phyloP scores from a whole-genome alignment of 1,284 basidiomycete species.

The Coriolopsis trogii region DNA sequence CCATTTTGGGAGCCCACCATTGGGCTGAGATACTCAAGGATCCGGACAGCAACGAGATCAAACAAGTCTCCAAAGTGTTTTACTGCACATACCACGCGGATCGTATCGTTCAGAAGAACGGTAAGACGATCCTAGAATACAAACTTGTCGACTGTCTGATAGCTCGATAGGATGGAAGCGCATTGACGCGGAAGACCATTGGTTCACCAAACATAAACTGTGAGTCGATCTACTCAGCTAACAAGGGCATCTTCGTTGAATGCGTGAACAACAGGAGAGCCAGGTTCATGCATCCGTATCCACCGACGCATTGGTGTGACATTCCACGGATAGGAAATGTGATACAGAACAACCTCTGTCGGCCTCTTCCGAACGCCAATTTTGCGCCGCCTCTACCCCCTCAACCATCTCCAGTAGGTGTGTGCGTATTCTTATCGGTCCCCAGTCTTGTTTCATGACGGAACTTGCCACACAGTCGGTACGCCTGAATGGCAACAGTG shows the following conservation, averaged over 20 bases:
- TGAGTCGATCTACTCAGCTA: no score
- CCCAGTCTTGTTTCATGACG: no score
- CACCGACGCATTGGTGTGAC: slow-evolving; percentile 53
- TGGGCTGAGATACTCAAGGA: slow-evolving; percentile 59
- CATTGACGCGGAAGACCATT: slow-evolving; percentile 51
- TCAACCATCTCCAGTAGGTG: slow-evolving; percentile 12
- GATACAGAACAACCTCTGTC: slow-evolving; percentile 59
- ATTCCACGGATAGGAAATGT: slow-evolving; percentile 50
- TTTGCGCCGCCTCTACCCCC: slow-evolving; percentile 16
- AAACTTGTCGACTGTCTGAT: neutral
- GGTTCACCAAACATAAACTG: slow-evolving; percentile 45
- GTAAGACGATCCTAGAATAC: slow-evolving; percentile 27
- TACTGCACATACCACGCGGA: slow-evolving; percentile 52
- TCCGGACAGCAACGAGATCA: slow-evolving; percentile 47
- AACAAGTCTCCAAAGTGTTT: slow-evolving; percentile 50
- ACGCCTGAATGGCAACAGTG: slow-evolving; percentile 16
- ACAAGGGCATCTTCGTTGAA: no score
- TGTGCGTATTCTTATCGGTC: neutral
- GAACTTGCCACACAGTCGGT: slow-evolving; percentile 3
- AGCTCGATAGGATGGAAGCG: slow-evolving; percentile 62
- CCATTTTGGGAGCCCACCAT: slow-evolving; percentile 63
- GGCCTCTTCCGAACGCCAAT: slow-evolving; percentile 51
- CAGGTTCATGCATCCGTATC: slow-evolving; percentile 54
- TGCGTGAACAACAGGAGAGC: slow-evolving; percentile 33
- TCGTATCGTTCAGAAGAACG: slow-evolving; percentile 49